Percentiles rank a stretch among this genome's conserved stretches.
Conservation (phyloP, 805 yeast species). For the Phaffomyces opuntiae region DNA sequence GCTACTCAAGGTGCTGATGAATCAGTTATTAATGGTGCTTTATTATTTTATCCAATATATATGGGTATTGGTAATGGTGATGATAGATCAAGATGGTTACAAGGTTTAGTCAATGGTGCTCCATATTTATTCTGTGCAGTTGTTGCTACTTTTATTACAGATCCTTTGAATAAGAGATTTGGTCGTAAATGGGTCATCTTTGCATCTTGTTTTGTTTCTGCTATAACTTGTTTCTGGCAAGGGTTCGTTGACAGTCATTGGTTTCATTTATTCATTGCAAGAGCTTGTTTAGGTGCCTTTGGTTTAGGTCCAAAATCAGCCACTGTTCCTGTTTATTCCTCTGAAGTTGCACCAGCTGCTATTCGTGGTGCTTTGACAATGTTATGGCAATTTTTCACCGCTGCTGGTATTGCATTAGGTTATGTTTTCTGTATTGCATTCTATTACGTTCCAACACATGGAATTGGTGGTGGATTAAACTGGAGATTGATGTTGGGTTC, state of each 20-base stretch:
- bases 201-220: constrained; percentile 53
- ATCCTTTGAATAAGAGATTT: constrained; percentile 44
- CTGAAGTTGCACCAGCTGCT: constrained; percentile 56
- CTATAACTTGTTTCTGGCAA: constrained; percentile 62
- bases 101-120: constrained; percentile 62
- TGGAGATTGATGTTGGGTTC: constrained; percentile 71
- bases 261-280: constrained; percentile 62
- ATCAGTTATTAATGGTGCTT: constrained; percentile 68
- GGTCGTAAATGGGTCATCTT: constrained; percentile 67
- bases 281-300: constrained; percentile 53
- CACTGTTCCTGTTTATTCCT: constrained; percentile 67
- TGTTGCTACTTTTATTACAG: constrained; percentile 59
- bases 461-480: constrained; percentile 36
- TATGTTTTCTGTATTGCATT: constrained; percentile 60
- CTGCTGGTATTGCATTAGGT: constrained; percentile 69
- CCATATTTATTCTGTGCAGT: constrained; percentile 62
- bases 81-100: constrained; percentile 45
- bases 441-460: constrained; percentile 39
- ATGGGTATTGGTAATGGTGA: constrained; percentile 44
- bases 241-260: constrained; percentile 49
- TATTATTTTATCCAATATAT: constrained; percentile 48
- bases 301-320: constrained; percentile 72
- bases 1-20: constrained; percentile 81
- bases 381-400: constrained; percentile 74
- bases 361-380: constrained; percentile 60